Conservation (phyloP, 805 yeast genomes). For the Metschnikowia dekortorum region DNA sequence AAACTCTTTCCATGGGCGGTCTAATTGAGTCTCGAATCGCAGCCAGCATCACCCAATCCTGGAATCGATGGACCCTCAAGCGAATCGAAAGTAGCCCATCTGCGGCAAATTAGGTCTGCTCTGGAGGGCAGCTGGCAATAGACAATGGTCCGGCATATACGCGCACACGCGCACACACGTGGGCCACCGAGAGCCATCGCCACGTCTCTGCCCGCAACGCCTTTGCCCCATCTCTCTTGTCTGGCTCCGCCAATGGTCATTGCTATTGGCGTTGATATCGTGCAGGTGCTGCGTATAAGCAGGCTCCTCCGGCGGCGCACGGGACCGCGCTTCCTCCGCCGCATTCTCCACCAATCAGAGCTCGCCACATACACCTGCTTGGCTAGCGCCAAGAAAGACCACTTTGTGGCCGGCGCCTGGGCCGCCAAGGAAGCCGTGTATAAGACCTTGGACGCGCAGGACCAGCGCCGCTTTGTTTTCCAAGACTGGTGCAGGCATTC, state of each 20-base stretch:
- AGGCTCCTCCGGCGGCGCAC: slow-evolving; percentile 27
- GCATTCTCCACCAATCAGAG: slow-evolving; percentile 54
- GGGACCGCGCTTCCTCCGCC: slow-evolving; percentile 24
- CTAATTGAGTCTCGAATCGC: no score
- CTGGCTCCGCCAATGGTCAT: not conserved
- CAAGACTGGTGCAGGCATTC: slow-evolving; percentile 53
- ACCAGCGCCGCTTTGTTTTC: slow-evolving; percentile 53
- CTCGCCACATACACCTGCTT: slow-evolving; percentile 23
- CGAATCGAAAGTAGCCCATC: no score
- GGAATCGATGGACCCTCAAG: no score
- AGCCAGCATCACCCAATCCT: no score
- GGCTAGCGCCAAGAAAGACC: slow-evolving; percentile 16
- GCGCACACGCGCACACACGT: no score
- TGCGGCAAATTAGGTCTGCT: no score
- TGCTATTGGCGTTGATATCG: slow-evolving; percentile 60
- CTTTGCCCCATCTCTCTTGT: no score
- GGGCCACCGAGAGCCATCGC: no score
- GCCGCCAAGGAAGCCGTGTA: slow-evolving; percentile 71
- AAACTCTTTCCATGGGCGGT: no score
- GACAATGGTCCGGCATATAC: no score
- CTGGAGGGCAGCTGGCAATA: no score
- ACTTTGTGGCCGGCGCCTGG: slow-evolving; percentile 57
- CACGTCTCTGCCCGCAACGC: no score
- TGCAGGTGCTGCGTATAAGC: slow-evolving; percentile 44
- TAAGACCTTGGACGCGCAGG: slow-evolving; percentile 48